Evolutionary conservation across 768 basidiomycete species (phyloP), one percentile per base, ranked within the genome.

Genomic region (Tylopilus rubrobrunneus): DNA sequence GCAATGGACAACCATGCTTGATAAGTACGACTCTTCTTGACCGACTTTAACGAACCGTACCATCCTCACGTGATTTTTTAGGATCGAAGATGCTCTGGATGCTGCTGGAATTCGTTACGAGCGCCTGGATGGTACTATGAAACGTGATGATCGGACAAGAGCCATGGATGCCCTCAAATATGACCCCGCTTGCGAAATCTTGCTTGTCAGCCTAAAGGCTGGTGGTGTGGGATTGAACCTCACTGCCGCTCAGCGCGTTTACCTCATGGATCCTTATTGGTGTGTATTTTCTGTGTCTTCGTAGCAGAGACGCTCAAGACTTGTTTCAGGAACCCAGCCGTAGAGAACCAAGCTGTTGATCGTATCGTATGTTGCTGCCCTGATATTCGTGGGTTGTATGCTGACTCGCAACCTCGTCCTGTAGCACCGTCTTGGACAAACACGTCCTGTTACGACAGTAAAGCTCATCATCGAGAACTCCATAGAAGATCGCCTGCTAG

Each of bases 241-340:
- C 43, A 98, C 96, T 1, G 87, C 93, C 17, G 97, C 96, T 45
- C 90, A 87, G 65, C 89, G 86, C 50, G 94, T 91, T 17, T 98
- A 97, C 70, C 74, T 99, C 41, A 94, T 98, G 85, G 94, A 98
- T 73, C 94, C 94, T 40, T 98, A 97, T 70, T 98, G 94, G 93
- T 87, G 59, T 74, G 44, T 40, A 43, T 45, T 25, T 27, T 15
- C 19, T 37, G 14, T 56, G 29, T 49, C 14, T 41, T 42, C 17
- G 21, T 47, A 23, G 17, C 10, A 34, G 9, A 39, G 56, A 40
- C 43, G 46, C 48, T 51, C n/a, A 49, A 43, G 29, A 34, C 17
- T 23, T 52, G 25, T 10, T 42, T 7, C 61, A 93, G 91, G 93
- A 97, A 97, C 63, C 94, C 94, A 15, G 93, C 93, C 19, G 94